Evolutionary conservation across 345 rosid genomes (phyloP).

Genomic region (Punica granatum): DNA sequence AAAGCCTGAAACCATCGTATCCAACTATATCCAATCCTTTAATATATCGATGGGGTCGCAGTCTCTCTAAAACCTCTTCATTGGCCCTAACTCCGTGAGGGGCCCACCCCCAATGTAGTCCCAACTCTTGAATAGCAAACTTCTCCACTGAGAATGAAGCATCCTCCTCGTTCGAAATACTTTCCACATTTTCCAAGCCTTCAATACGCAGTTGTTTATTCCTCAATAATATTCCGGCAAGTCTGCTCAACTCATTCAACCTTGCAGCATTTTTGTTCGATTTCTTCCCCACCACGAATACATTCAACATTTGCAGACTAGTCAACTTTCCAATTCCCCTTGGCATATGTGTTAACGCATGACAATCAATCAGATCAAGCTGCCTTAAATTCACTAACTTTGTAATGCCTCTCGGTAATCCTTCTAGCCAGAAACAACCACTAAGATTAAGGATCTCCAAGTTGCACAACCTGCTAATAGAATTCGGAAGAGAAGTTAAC

Average conservation of each 20-base stretch:
- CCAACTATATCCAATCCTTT: neutral
- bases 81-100: neutral
- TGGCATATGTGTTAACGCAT: rapidly evolving
- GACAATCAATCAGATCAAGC: rapidly evolving
- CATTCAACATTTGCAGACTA: neutral
- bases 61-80: neutral
- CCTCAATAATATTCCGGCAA: neutral
- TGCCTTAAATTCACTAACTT: neutral
- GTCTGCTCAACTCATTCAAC: neutral
- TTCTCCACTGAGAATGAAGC: neutral
- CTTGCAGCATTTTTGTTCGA: neutral
- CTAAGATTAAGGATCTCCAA: rapidly evolving
- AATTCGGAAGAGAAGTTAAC: neutral
- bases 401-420: neutral
- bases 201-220: neutral
- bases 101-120: neutral
- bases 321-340: neutral
- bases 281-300: neutral
- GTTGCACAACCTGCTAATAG: neutral
- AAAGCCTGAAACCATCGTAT: neutral
- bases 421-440: rapidly evolving
- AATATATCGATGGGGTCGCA: neutral
- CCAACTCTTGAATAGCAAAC: neutral
- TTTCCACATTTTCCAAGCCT: neutral
- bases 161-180: no score